Conservation (phyloP, 2,329 filamentous ascomycete genomes). For the Xylaria polymorpha region DNA sequence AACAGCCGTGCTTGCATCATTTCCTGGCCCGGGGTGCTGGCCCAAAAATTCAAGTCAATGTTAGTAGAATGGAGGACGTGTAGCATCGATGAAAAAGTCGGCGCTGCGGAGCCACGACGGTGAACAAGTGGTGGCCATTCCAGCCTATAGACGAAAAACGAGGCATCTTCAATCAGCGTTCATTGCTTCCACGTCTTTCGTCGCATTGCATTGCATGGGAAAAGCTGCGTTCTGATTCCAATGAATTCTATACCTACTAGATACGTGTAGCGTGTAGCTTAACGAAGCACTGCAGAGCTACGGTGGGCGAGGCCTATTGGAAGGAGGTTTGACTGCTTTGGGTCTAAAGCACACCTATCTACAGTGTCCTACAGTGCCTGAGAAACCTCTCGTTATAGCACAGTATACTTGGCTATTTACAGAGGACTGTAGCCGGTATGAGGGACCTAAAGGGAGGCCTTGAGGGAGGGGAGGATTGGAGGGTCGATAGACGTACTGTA, state of each 20-base stretch:
- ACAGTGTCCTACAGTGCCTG: constrained; percentile 13
- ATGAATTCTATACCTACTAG: constrained; percentile 33
- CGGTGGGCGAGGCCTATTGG: constrained; percentile 11
- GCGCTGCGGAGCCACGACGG: constrained; percentile 10
- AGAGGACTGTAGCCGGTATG: constrained; percentile 9
- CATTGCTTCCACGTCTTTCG: constrained; percentile 35
- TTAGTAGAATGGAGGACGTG: not conserved
- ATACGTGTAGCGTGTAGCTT: constrained; percentile 18
- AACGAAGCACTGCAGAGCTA: constrained; percentile 19
- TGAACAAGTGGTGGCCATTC: constrained; percentile 29
- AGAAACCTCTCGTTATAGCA: not conserved
- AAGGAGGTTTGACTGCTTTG: constrained; percentile 12
- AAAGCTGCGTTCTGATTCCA: constrained; percentile 33
- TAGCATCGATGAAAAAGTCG: not conserved
- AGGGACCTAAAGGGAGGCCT: constrained; percentile 17
- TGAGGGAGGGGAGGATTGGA: constrained; percentile 12
- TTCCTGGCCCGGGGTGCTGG: constrained; percentile 14
- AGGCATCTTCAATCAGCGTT: constrained; percentile 3
- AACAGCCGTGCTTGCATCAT: constrained; percentile 24
- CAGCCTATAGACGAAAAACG: constrained; percentile 23
- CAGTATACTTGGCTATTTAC: constrained; percentile 15
- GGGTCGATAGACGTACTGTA: constrained; percentile 4
- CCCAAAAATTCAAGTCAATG: not conserved
- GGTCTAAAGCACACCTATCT: constrained; percentile 1
- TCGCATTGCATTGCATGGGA: constrained; percentile 35